phyloP scores from a whole-genome alignment of 2,329 filamentous ascomycete genomes.

The Aurifilum marmelostoma region DNA sequence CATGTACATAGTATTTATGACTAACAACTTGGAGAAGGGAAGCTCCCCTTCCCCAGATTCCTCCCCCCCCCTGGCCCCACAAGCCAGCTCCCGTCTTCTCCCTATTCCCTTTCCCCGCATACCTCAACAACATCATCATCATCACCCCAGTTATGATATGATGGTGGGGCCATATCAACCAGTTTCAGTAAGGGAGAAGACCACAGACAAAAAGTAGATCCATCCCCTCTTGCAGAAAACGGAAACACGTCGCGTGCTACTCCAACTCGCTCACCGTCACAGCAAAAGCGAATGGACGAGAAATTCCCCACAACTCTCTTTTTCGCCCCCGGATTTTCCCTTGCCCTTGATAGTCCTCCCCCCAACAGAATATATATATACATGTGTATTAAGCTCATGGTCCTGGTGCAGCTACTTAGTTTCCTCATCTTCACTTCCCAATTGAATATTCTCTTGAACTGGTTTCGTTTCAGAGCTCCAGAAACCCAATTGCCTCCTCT shows the following conservation, averaged over 20 bases:
- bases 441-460: not conserved
- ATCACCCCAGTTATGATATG: conserved; percentile 15
- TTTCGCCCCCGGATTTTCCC: not conserved
- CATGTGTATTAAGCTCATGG: not conserved
- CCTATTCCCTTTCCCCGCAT: conserved; percentile 15
- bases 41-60: not conserved
- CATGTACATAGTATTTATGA: too few relatives aligned
- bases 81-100: not conserved
- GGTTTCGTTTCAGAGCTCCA: not conserved
- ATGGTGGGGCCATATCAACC: conserved; percentile 14
- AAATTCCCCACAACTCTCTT: not conserved
- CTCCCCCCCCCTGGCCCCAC: not conserved
- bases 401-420: not conserved
- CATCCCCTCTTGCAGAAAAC: conserved; percentile 4
- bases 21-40: too few relatives aligned
- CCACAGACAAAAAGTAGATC: not conserved
- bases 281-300: too few relatives aligned
- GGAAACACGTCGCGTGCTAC: conserved; percentile 27
- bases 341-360: conserved; percentile 12
- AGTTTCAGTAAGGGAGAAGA: not conserved
- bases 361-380: conserved; percentile 25
- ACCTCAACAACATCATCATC: conserved; percentile 12
- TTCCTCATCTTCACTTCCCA: not conserved
- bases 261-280: not conserved
- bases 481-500: not conserved